phyloP scores from a whole-genome alignment of 1,139 yeast species.

The Yamadazyma conglobata region DNA sequence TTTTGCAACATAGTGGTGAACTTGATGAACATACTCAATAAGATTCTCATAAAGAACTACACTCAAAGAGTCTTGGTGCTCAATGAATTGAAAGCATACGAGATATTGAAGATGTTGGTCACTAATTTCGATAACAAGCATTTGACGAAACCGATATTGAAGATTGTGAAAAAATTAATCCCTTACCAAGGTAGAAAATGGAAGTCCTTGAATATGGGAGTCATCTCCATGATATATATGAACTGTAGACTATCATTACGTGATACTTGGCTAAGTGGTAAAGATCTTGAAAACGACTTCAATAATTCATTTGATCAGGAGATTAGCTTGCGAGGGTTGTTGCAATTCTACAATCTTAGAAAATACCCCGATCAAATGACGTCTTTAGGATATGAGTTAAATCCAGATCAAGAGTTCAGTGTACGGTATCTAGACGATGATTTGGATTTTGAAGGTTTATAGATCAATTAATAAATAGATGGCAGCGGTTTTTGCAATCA shows the following conservation, averaged over 20 bases:
- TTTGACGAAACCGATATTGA: slow-evolving; percentile 69
- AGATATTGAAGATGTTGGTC: slow-evolving; percentile 40
- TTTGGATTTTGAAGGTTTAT: no score
- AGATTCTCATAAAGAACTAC: slow-evolving; percentile 42
- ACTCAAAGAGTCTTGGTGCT: slow-evolving; percentile 54
- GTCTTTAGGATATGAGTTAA: slow-evolving; percentile 55
- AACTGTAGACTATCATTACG: slow-evolving; percentile 67
- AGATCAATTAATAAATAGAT: no score
- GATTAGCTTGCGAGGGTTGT: slow-evolving; percentile 72
- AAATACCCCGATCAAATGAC: slow-evolving; percentile 53
- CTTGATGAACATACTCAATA: slow-evolving; percentile 41
- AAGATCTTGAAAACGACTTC: slow-evolving; percentile 71
- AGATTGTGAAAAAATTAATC: slow-evolving; percentile 70
- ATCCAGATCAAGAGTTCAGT: no score
- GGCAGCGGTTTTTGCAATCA: no score
- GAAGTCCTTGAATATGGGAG: slow-evolving; percentile 91
- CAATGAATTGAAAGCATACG: slow-evolving; percentile 55
- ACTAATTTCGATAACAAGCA: slow-evolving; percentile 55
- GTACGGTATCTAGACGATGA: no score
- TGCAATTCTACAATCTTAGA: slow-evolving; percentile 73
- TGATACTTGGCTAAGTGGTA: slow-evolving; percentile 89
- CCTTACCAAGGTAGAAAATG: slow-evolving; percentile 95
- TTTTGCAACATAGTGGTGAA: slow-evolving; percentile 45
- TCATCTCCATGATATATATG: slow-evolving; percentile 82
- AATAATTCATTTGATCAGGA: slow-evolving; percentile 85